Evolutionary conservation across 2,329 filamentous ascomycete genomes (phyloP).

Genomic region (Penicillium sp.): DNA sequence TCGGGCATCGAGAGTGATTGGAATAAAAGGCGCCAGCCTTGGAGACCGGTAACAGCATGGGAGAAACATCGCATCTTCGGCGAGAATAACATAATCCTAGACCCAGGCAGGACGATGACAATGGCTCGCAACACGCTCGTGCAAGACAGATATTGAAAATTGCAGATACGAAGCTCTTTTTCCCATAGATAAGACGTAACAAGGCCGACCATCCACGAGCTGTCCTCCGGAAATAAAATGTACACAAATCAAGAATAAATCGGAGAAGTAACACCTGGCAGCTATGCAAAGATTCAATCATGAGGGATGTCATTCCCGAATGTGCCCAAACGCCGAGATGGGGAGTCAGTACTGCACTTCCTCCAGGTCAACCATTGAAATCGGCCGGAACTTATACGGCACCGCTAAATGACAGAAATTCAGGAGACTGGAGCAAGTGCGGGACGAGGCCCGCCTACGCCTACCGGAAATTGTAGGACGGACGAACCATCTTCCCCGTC

Average conservation of each 20-base stretch:
- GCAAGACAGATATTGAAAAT: no score
- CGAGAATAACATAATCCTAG: conserved; percentile 22
- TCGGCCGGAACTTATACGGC: conserved; percentile 1
- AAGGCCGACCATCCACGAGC: background rate
- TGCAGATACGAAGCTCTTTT: no score
- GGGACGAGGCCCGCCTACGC: background rate
- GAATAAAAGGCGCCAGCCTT: conserved; percentile 60
- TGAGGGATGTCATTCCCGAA: conserved; percentile 2
- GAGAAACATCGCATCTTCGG: conserved; percentile 53
- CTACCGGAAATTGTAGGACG: conserved; percentile 44
- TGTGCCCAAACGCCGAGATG: conserved; percentile 6
- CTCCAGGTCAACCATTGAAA: no score
- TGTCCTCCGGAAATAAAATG: conserved; percentile 3
- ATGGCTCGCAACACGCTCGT: conserved; percentile 15
- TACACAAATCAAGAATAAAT: conserved; percentile 5
- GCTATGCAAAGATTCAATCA: conserved; percentile 16
- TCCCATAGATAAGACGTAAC: background rate
- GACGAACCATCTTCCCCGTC: conserved; percentile 40
- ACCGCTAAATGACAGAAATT: background rate
- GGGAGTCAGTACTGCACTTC: no score
- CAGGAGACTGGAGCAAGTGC: background rate
- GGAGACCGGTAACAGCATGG: conserved; percentile 50
- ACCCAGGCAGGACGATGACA: conserved; percentile 10
- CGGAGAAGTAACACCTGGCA: conserved; percentile 13
- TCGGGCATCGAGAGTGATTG: conserved; percentile 59